Evolutionary conservation across 2,329 filamentous ascomycete species (phyloP).

Genomic region (Alternaria infectoria): DNA sequence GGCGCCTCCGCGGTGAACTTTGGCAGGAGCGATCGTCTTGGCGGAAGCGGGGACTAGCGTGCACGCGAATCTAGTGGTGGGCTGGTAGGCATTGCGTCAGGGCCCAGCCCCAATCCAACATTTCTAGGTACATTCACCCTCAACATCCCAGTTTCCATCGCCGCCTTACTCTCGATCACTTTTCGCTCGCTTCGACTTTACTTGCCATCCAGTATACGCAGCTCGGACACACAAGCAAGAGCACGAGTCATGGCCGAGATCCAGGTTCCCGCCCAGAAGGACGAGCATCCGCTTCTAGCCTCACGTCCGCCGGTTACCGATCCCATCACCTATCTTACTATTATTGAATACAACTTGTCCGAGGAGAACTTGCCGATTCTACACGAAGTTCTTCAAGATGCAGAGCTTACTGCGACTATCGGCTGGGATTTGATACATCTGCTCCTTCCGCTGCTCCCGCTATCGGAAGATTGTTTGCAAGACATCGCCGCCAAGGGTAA

Average conservation of each 20-base stretch:
- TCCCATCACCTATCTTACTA: conserved; percentile 77
- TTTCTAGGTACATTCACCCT: conserved; percentile 6
- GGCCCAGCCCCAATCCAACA: conserved; percentile 5
- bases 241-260: conserved; percentile 39
- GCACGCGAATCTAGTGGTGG: conserved; percentile 10
- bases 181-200: neutral
- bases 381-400: conserved; percentile 72
- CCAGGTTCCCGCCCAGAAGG: conserved; percentile 27
- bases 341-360: conserved; percentile 75
- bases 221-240: neutral
- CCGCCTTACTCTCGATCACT: neutral
- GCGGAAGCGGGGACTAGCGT: conserved; percentile 18
- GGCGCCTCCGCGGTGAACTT: conserved; percentile 19
- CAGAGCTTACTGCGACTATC: conserved; percentile 73
- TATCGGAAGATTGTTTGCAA: conserved; percentile 72
- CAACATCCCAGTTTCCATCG: neutral
- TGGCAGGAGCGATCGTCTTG: conserved; percentile 23
- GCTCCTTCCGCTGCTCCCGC: conserved; percentile 69
- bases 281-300: conserved; percentile 59
- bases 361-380: conserved; percentile 71
- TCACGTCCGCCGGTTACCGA: conserved; percentile 69
- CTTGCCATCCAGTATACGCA: neutral
- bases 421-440: conserved; percentile 85
- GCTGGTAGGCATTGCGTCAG: conserved; percentile 25
- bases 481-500: conserved; percentile 80